Evolutionary conservation across 805 yeast species (phyloP), one percentile per base, ranked within the genome.

Genomic region (Wickerhamiella domercqiae): DNA sequence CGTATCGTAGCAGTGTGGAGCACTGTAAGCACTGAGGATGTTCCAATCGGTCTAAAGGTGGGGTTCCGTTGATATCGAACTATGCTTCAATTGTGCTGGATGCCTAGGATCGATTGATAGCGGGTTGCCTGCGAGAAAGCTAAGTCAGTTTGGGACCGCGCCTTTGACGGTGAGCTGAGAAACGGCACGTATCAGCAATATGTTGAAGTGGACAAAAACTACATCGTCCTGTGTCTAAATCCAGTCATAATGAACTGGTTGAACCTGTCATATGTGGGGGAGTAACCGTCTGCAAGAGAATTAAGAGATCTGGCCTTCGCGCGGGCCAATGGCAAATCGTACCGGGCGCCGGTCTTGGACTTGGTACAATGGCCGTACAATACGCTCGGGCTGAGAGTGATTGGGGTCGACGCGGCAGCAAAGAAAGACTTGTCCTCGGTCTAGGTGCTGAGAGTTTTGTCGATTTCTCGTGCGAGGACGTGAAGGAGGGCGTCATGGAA

Each of bases 251-350:
- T 48, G 69, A 73, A 39, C 60, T 63, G 48, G 67, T 68, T 41
- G 73, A 77, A 31, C 79, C 79, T 45, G 67, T 73, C 50, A 62
- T 73, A 56, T 73, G 79, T 62, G 77, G 76, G 34, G 77, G 77
- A 61, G 66, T 74, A 51, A 73, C 79, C 36, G 78, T 70, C 32
- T 73, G 71, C 71, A 73, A 73, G 62, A 78, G 78, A 9, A 61
- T 73, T 52, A 73, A 73, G 62, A 66, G 73, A 36, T 76, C 79
- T 38, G 56, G 63, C 37, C 53, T 69, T 41, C 44, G 46, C 35
- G 65, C 84, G 17, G 84, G 87, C 53, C 73, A 78, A 58, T 77
- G 78, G 76, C 78, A 75, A 47, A 71, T 73, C 43, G 64, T 78
- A 42, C 72, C 82, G 40, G 86, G 87, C 63, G 9, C 11, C 26